Percentiles rank a stretch among this genome's conserved stretches.
Evolutionary conservation across 2,329 filamentous ascomycete species (phyloP).

Genomic region (Bipolaris gigantea): DNA sequence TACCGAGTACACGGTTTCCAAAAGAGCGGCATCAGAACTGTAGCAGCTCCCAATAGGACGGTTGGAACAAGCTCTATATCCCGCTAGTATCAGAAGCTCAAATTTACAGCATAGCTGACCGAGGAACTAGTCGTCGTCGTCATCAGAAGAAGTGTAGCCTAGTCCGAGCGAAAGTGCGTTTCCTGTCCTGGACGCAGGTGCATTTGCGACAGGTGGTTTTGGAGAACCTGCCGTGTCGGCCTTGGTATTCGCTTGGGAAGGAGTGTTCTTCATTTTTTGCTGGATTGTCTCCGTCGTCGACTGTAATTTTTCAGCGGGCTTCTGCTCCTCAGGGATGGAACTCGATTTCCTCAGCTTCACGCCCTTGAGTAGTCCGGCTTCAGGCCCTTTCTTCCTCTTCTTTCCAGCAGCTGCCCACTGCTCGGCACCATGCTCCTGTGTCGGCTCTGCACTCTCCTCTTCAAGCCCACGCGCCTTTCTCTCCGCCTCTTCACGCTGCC

Average conservation of each 20-base stretch:
- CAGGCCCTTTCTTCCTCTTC: slow-evolving; percentile 56
- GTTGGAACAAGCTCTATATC: no score
- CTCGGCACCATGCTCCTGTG: slow-evolving; percentile 46
- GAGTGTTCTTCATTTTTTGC: not conserved
- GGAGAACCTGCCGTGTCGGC: not conserved
- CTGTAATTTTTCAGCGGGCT: not conserved
- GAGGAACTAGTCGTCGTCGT: slow-evolving; percentile 43
- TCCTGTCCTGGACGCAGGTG: slow-evolving; percentile 20
- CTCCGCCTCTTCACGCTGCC: slow-evolving; percentile 62
- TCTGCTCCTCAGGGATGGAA: slow-evolving; percentile 19
- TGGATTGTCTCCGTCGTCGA: not conserved
- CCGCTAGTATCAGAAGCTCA: not conserved
- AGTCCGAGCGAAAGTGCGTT: slow-evolving; percentile 40
- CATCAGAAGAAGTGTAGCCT: slow-evolving; percentile 50
- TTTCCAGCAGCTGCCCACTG: slow-evolving; percentile 55
- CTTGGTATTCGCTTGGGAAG: not conserved
- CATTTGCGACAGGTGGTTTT: slow-evolving; percentile 5
- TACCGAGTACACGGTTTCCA: no score
- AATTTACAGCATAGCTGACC: not conserved
- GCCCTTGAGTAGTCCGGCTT: slow-evolving; percentile 44
- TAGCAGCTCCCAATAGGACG: no score
- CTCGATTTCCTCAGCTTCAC: slow-evolving; percentile 50
- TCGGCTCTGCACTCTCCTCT: slow-evolving; percentile 42
- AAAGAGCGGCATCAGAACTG: no score
- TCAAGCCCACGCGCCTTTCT: slow-evolving; percentile 46